Evolutionary conservation across 2,329 filamentous ascomycete species (phyloP).

Genomic region (Anisogramma anomala): DNA sequence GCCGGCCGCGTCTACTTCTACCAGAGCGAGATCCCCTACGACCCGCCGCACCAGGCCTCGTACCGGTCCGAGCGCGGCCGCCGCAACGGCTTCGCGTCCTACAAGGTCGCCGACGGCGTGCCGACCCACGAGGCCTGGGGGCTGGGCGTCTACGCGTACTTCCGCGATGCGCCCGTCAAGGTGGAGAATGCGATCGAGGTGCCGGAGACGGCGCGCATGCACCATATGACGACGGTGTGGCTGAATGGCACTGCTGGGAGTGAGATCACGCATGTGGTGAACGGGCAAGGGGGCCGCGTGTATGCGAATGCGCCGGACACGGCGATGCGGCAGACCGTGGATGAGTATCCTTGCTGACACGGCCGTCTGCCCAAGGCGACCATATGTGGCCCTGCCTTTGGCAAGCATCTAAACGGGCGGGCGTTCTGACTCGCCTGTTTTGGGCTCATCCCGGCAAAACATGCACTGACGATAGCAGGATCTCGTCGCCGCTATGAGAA

Average conservation of each 20-base stretch:
- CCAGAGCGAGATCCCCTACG: conserved; percentile 25
- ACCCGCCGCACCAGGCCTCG: conserved; percentile 21
- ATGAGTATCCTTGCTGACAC: conserved; percentile 19
- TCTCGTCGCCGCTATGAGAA: no score
- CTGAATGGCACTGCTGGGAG: conserved; percentile 21
- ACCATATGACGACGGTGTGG: conserved; percentile 24
- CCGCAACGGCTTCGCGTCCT: conserved; percentile 23
- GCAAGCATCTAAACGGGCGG: no score
- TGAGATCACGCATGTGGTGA: conserved; percentile 23
- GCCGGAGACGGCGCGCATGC: conserved; percentile 20
- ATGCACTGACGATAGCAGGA: no score
- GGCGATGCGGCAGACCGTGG: conserved; percentile 23
- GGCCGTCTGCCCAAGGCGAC: no score
- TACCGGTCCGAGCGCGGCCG: conserved; percentile 19
- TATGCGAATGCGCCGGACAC: conserved; percentile 21
- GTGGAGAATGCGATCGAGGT: conserved; percentile 24
- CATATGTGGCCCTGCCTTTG: no score
- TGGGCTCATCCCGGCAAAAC: no score
- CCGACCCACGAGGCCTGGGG: conserved; percentile 23
- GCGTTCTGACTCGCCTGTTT: no score
- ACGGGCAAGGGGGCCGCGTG: conserved; percentile 20
- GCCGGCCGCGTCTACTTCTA: conserved; percentile 24
- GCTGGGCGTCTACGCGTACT: conserved; percentile 24
- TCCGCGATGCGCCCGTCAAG: conserved; percentile 24
- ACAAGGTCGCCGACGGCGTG: conserved; percentile 23